Evolutionary conservation across 2,329 filamentous ascomycete genomes (phyloP).

Genomic region (Hortaea sp.): DNA sequence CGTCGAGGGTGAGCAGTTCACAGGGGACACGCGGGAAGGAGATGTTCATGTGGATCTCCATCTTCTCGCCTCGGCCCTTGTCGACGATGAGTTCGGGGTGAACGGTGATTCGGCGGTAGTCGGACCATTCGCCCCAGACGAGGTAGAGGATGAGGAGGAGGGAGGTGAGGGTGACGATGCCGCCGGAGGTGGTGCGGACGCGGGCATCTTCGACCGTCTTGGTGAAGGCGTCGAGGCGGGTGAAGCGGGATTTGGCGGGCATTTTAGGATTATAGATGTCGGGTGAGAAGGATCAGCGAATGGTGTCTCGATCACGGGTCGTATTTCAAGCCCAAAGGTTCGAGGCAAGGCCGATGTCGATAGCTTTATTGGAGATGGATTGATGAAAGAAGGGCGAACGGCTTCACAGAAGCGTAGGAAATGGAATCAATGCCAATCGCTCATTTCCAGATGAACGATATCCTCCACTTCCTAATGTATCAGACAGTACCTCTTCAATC

Average conservation of each 20-base stretch:
- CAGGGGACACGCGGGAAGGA: slow-evolving; percentile 91
- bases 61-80: slow-evolving; percentile 93
- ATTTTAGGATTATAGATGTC: slow-evolving; percentile 37
- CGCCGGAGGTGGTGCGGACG: slow-evolving; percentile 88
- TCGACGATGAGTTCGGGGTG: slow-evolving; percentile 92
- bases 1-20: slow-evolving; percentile 89
- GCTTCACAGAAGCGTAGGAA: no score
- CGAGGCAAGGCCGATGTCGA: no score
- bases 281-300: no score
- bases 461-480: no score
- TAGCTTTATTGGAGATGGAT: no score
- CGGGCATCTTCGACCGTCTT: slow-evolving; percentile 98
- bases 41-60: slow-evolving; percentile 98
- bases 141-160: slow-evolving; percentile 81
- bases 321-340: no score
- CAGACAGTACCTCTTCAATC: no score
- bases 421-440: no score
- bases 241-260: slow-evolving; percentile 88
- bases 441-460: no score
- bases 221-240: slow-evolving; percentile 93
- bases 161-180: slow-evolving; percentile 86
- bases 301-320: background rate
- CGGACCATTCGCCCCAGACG: slow-evolving; percentile 89
- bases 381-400: no score
- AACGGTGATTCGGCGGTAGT: slow-evolving; percentile 78